phyloP scores from a whole-genome alignment of 208 protist species.

The Acanthamoeba castellanii region DNA sequence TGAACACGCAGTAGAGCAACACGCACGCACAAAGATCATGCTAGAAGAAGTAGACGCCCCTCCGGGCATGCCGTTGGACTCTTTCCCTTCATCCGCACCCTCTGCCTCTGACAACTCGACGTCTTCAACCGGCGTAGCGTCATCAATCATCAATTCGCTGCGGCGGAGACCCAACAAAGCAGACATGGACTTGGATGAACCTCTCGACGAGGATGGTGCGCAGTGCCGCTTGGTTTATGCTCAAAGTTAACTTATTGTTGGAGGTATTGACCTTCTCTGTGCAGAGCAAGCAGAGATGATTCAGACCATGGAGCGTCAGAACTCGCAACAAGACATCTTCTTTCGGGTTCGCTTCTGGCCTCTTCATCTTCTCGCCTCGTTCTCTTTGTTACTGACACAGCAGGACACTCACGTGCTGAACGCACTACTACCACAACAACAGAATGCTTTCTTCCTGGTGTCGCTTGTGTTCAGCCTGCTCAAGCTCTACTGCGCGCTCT shows the following conservation, averaged over 20 bases:
- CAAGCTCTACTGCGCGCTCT: conserved; percentile 54
- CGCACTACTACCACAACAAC: too few relatives aligned
- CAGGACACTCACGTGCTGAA: not conserved
- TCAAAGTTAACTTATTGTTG: not conserved
- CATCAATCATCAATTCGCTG: not conserved
- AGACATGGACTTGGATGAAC: conserved; percentile 11
- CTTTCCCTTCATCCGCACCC: not conserved
- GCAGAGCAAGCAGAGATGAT: conserved; percentile 45
- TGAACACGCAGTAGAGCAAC: not conserved
- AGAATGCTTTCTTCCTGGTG: conserved; percentile 57
- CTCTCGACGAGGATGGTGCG: conserved; percentile 40
- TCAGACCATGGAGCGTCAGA: conserved; percentile 32
- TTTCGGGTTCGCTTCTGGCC: not conserved
- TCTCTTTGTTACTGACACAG: not conserved
- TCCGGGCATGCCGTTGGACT: not conserved
- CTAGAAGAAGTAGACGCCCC: conserved; percentile 44
- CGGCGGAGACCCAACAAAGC: conserved; percentile 19
- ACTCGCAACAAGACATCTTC: conserved; percentile 47
- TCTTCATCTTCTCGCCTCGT: not conserved
- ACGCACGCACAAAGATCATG: not conserved
- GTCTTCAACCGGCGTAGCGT: not conserved
- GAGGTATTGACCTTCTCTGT: not conserved
- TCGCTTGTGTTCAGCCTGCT: conserved; percentile 29
- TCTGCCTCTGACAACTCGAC: not conserved
- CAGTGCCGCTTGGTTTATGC: not conserved